Base-by-base conservation (phyloP, 495 filamentous ascomycete species). In the Parmelia sp. region DNA sequence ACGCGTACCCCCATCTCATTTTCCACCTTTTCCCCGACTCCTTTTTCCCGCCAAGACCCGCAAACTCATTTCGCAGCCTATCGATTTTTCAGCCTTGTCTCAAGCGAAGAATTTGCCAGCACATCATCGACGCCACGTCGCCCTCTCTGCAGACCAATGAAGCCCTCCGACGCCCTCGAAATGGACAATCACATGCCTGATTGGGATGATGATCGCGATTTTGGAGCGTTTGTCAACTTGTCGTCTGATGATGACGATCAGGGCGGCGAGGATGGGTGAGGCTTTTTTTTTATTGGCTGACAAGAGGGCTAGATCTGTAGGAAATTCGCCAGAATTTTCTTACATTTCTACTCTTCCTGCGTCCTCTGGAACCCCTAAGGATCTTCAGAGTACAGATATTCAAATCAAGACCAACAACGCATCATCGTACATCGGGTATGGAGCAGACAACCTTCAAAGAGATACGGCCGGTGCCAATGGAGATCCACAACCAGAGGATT, bases 261-360 rank as follows among this genome's bases (percentile, higher is more conserved):
- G 49, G 49, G 49, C 25, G 49, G 1, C 3, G 44, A n/a, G 44
- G 44, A 49, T 49, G 23, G 45, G 45, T 25, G 8, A 25, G 39
- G n/a, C 11, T 49, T 49, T 49, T 49, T 49, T 49, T 49, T 49
- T 49, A 49, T 27, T 49, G 45, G 45, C 45, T 49, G 45, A 49
- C 45, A 25, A 25, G 14, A 49, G 45, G 45, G 45, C 45, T 11
- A 12, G n/a, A 25, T 8, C 3, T n/a, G 44, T n/a, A 21, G 39
- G n/a, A n/a, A n/a, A n/a, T n/a, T n/a, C n/a, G n/a, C 10, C 35
- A 36, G 35, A 10, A 10, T 10, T 10, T 36, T 36, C 35, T 36
- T 36, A 36, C 35, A 36, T 36, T 10, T 36, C 35, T 42, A 42
- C 44, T n/a, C 19, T 45, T 45, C 3, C 4, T 23, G 44, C 19